Evolutionary conservation across 106 monocot genomes (phyloP), one percentile per base, ranked within the genome.

Genomic region (Gastrodia elata): DNA sequence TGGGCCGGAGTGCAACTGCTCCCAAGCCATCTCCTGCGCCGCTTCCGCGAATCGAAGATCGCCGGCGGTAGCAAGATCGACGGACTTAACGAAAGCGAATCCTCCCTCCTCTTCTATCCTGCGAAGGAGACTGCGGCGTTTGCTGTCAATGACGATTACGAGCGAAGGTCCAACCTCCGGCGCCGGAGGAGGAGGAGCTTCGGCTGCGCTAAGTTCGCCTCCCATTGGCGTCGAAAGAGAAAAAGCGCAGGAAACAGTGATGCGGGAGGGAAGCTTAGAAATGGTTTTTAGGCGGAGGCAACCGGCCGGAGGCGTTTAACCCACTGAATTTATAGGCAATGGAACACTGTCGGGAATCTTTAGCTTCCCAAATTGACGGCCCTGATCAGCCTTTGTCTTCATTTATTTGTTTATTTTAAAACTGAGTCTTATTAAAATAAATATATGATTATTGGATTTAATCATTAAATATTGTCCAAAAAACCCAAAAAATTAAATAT

Each of bases 21-120:
- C 78, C 78, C 78, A 78, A 0, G 78, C 78, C 78, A 78, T 78
- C 72, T 78, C 78, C 65, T 44, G 61, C 37, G 78, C 78, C 64
- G 78, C 78, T 61, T 78, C 78, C 36, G 78, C 78, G 38, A 42
- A 27, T 58, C 71, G 59, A 39, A 72, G 64, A 25, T 46, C 72
- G 64, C 43, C 55, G 5, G 71, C 70, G 4, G 68, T 56, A 7
- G 78, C 78, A 37, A 64, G 30, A 64, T 71, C 72, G 26, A 26
- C 18, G 13, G 78, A 78, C 4, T 16, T 78, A 26, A 65, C 78
- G 72, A 72, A 78, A 34, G 78, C 59, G 40, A 78, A 78, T 0
- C 78, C 78, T 0, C 78, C 78, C 64, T 78, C 78, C 72, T 61
- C 59, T 4, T 42, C 65, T 71, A 78, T 72, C 64, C 24, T 43